A percentile compares a stretch with the other conserved stretches of the same genome.
phyloP scores from a whole-genome alignment of 306 rosid genomes.

The Medicago lupulina region DNA sequence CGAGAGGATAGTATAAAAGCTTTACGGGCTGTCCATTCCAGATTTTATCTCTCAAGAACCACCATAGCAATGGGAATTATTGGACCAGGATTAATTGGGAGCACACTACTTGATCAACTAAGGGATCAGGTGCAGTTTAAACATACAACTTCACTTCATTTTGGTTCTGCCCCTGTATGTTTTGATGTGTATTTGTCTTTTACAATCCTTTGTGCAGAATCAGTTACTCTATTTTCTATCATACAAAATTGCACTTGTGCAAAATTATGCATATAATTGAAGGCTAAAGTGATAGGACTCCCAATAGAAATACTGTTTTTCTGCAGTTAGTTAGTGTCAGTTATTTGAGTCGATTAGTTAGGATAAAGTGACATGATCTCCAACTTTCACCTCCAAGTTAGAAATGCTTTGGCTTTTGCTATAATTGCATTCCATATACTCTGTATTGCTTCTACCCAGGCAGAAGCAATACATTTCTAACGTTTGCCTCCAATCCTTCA shows the following conservation, averaged over 20 bases:
- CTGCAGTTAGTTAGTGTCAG: too few relatives aligned
- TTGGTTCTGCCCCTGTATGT: conserved; percentile 17
- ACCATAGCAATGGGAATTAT: conserved; percentile 95
- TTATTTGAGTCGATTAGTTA: too few relatives aligned
- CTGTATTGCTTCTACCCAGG: too few relatives aligned
- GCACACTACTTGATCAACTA: conserved; percentile 91
- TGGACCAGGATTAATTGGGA: conserved; percentile 97
- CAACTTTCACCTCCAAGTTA: too few relatives aligned
- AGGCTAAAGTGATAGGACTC: neutral
- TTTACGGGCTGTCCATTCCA: conserved; percentile 92
- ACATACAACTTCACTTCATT: conserved; percentile 6
- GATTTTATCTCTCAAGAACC: conserved; percentile 94
- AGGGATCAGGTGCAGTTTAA: conserved; percentile 85
- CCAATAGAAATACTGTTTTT: too few relatives aligned
- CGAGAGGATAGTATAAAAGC: conserved; percentile 96
- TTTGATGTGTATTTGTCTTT: conserved; percentile 20
- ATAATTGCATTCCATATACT: too few relatives aligned
- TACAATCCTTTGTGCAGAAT: conserved; percentile 5
- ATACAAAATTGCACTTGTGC: conserved; percentile 8
- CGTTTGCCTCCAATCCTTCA: too few relatives aligned
- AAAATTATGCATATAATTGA: conserved; percentile 14
- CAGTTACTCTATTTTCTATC: conserved; percentile 11
- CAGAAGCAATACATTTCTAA: too few relatives aligned
- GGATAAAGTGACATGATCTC: too few relatives aligned
- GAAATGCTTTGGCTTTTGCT: too few relatives aligned